Evolutionary conservation across 1,139 yeast genomes (phyloP), one percentile per base, ranked within the genome.

Genomic region (Wickerhamomyces sp.): DNA sequence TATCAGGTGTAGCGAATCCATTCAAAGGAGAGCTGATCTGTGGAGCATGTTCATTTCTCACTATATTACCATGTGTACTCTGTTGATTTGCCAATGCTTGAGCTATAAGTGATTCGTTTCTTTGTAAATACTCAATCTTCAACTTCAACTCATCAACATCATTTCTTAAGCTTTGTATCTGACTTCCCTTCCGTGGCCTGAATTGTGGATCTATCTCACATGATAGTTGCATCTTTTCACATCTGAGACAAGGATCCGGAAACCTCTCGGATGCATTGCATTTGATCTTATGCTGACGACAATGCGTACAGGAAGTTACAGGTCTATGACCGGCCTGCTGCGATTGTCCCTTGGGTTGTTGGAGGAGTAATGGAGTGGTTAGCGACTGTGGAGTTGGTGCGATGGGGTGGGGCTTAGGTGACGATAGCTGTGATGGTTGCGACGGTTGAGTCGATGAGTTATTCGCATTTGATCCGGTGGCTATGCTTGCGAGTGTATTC

Each of bases 141-240:
- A 84, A 71, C 45, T 83, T 77, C 45, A 88, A 63, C 45, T 83
- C 89, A 49, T 82, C 89, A 14, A 88, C 87, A 50, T 89, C 96
- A 50, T 83, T 85, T 49, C 88, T 74, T 49, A 88, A 65, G 32
- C 82, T 72, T 52, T 87, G 95, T 27, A 88, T 80, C 58, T 87
- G 96, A 3, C 91, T 82, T 1, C 96, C 96, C 58, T 87, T 88
- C 51, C 85, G 82, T 4, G 96, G 96, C 52, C 89, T 72, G 58
- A 87, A 89, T 48, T 81, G 81, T 1, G 96, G 96, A 55, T 89
- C 96, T 23, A 89, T 85, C 49, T 84, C 89, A 64, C 97, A 89
- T 41, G 72, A 73, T 28, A 88, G 66, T 3, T 78, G 80, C 85
- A 84, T 82, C 51, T 82, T 68, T 32, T 77, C 81, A 59, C 96